Evolutionary conservation across 179 eudicot species (phyloP), one percentile per base, ranked within the genome.

Genomic region (Silene noctiflora): DNA sequence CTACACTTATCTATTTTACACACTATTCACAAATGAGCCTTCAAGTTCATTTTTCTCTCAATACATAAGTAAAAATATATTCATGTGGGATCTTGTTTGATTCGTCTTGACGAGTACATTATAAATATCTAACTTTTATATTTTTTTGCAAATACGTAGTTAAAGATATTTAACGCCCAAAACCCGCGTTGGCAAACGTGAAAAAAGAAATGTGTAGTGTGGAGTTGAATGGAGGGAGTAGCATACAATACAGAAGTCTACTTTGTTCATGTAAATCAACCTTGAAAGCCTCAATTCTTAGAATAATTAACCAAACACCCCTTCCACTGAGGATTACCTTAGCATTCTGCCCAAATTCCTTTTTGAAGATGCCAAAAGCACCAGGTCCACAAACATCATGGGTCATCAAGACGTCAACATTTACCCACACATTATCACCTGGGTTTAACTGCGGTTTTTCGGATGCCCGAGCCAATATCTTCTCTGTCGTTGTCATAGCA

Each of bases 381-480:
- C 98, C 98, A 13, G 99, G 99, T 71, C 99, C 99, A 81, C 94
- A 89, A 74, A 93, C 94, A 88, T 95, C 99, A 86, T 95, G 98
- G 58, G 98, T 95, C 99, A 95, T 95, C 88, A 93, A 84, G 29
- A 89, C 67, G 86, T 95, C 99, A 20, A 24, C 66, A 62, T 62
- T 62, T 11, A 10, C 27, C 29, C 66, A 20, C 16, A 62, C 66
- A 62, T 53, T 53, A 4, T 53, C 59, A 20, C 59, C 59, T 16
- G 59, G 59, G 19, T 53, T 16, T 53, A 53, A 16, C 59, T 53
- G 59, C 6, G 59, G 1, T 53, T 53, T 53, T 17, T 53, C 59
- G 1, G 59, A 53, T 53, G 59, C 59, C 59, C 59, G 59, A 1
- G 59, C 59, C 59, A 53, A 53, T 53, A 53, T 53, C 59, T 53